A percentile compares a stretch with the other conserved stretches of the same genome.
These are phyloP conservation scores for Trypanosomatidae sp. DNA, from an alignment of 208 protist species.

Conservation along the genomic window DNA sequence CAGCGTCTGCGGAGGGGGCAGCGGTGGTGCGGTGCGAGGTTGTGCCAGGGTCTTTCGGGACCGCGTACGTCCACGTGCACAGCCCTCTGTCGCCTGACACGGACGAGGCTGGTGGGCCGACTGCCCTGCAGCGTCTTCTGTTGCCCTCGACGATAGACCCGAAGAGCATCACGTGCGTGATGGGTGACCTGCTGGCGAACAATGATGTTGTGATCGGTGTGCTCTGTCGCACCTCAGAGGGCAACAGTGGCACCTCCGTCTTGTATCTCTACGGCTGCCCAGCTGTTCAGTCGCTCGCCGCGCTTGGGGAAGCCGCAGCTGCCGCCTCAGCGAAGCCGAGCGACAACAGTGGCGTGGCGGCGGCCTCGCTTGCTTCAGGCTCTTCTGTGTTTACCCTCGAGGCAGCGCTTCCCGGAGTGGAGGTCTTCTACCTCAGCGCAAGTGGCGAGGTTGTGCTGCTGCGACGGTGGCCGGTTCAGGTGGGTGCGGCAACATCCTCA, in stretches of 20 bases:
- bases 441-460: constrained; percentile 60
- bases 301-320: not conserved
- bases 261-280: constrained; percentile 67
- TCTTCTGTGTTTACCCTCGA: constrained; percentile 43
- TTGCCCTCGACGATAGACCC: constrained; percentile 1
- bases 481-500: not conserved
- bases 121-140: constrained; percentile 1
- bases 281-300: constrained; percentile 35
- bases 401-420: constrained; percentile 40
- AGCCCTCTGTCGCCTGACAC: constrained; percentile 14
- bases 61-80: constrained; percentile 14
- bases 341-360: not conserved
- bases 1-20: not conserved
- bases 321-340: not conserved
- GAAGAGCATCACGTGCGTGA: constrained; percentile 18
- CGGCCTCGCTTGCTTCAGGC: not conserved
- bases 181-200: constrained; percentile 41
- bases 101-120: not conserved
- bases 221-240: constrained; percentile 8
- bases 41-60: not conserved
- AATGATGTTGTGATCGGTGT: constrained; percentile 53
- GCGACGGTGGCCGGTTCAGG: constrained; percentile 4
- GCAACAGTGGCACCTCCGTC: not conserved
- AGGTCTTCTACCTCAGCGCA: constrained; percentile 49
- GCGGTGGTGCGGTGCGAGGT: constrained; percentile 25